These are phyloP conservation scores for Colletotrichum costaricense DNA, from an alignment of 2,329 filamentous ascomycete species.

Conservation along the genomic window DNA sequence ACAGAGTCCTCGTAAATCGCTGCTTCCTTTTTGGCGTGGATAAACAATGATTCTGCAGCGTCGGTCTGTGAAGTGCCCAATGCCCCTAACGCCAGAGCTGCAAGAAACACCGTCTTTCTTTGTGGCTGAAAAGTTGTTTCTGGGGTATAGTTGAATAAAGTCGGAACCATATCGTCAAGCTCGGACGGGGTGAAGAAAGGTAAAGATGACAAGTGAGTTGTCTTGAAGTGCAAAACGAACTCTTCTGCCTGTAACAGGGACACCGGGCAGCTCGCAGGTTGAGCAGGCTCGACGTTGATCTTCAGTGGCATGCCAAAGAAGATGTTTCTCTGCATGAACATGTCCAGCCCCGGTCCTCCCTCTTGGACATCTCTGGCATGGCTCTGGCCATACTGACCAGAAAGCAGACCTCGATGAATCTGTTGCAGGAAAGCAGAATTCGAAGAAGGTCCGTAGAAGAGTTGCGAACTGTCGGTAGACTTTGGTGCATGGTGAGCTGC, in stretches of 20 bases:
- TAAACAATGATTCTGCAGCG: constrained; percentile 40
- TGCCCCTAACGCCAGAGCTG: constrained; percentile 42
- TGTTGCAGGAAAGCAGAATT: constrained; percentile 46
- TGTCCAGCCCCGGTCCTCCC: constrained; percentile 41
- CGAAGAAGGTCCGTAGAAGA: constrained; percentile 43
- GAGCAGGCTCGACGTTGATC: constrained; percentile 30
- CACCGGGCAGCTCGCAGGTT: constrained; percentile 24
- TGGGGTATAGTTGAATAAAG: constrained; percentile 33
- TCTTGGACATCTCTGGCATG: constrained; percentile 38
- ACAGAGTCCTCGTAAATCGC: constrained; percentile 43
- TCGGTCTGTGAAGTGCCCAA: constrained; percentile 40
- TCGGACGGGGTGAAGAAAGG: constrained; percentile 39
- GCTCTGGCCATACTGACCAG: constrained; percentile 28
- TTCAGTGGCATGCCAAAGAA: constrained; percentile 44
- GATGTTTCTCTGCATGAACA: constrained; percentile 44
- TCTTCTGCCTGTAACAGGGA: constrained; percentile 34
- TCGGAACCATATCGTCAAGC: constrained; percentile 38
- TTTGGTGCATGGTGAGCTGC: constrained; percentile 38
- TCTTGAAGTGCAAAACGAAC: constrained; percentile 38
- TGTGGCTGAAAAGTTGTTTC: constrained; percentile 37
- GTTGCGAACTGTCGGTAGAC: constrained; percentile 40
- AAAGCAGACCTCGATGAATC: constrained; percentile 42
- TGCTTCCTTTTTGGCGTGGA: constrained; percentile 41
- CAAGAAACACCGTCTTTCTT: constrained; percentile 38
- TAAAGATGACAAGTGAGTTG: constrained; percentile 30